Evolutionary conservation across 169 alveolate species (phyloP), one percentile per base, ranked within the genome.

Genomic region (Plasmodium gonderi): DNA sequence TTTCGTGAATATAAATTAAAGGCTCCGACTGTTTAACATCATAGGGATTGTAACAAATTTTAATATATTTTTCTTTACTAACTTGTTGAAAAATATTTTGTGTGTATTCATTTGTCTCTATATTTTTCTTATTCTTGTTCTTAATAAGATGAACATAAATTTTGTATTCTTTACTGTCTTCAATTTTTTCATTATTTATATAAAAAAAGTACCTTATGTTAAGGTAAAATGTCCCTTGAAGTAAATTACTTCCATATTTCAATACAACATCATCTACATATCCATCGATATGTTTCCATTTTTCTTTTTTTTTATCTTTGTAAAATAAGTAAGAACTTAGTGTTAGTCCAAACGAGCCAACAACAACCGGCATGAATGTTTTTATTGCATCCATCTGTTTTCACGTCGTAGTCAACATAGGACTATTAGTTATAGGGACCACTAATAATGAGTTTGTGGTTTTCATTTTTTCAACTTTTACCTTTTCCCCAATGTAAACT

Each of bases 21-120:
- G 94, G 94, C 17, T 90, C 94, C 12, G 94, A 65, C 44, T 90
- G 51, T 2, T 64, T 47, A 31, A 17, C 17, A 78, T 90, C 80
- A 7, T 90, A 12, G n/a, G 91, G 90, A 51, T 90, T 47, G 72
- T 90, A 90, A 7, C 75, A 23, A 65, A 90, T 78, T 33, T 9
- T n/a, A 29, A 90, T 78, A 78, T 90, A 36, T 44, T 78, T 90
- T 42, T 76, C 90, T 31, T 44, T 90, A 8, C 91, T 33, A 1
- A 45, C 90, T 90, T 90, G 94, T 3, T 90, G 80, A 69, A 77
- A 90, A n/a, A 90, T 65, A 64, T 90, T 76, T 78, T 79, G 80
- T 26, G 78, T 54, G 80, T 90, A 90, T 40, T n/a, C 78, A 85
- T 85, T 85, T 54, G 79, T 51, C 33, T 74, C 51, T 3, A 85